Evolutionary conservation across 208 protist species (phyloP).

Genomic region (Angomonas ambiguus): DNA sequence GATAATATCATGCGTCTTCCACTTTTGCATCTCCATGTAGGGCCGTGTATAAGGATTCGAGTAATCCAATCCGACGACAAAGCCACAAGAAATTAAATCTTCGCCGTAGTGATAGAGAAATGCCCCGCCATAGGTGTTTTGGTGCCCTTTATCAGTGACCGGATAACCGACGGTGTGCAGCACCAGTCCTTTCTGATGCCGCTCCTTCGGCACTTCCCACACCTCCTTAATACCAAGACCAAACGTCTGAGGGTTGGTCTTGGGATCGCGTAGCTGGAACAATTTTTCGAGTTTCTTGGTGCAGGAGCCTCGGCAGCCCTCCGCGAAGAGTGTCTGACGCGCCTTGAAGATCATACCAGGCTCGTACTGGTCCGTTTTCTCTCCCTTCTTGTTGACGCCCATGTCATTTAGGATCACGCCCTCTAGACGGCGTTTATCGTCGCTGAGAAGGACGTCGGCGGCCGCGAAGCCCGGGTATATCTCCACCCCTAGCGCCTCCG

Average conservation of each 20-base stretch:
- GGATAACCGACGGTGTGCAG: slow-evolving; percentile 96
- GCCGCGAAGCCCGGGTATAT: slow-evolving; percentile 95
- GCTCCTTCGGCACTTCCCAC: slow-evolving; percentile 92
- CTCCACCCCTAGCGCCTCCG: slow-evolving; percentile 96
- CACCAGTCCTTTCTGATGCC: slow-evolving; percentile 86
- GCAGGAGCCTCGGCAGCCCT: slow-evolving; percentile 96
- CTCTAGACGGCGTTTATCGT: slow-evolving; percentile 35
- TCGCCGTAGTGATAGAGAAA: slow-evolving; percentile 97
- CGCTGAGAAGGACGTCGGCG: slow-evolving; percentile 67
- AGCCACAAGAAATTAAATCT: slow-evolving; percentile 88
- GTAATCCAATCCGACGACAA: slow-evolving; percentile 98
- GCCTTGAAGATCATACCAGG: slow-evolving; percentile 95
- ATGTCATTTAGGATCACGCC: slow-evolving; percentile 81
- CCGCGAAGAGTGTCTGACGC: slow-evolving; percentile 95
- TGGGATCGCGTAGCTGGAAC: slow-evolving; percentile 68
- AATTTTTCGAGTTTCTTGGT: slow-evolving; percentile 90
- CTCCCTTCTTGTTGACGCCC: slow-evolving; percentile 90
- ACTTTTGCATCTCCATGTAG: slow-evolving; percentile 96
- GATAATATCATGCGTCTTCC: slow-evolving; percentile 91
- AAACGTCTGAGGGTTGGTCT: slow-evolving; percentile 90
- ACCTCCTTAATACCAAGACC: slow-evolving; percentile 97
- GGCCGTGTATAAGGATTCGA: slow-evolving; percentile 94
- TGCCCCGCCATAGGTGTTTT: slow-evolving; percentile 94
- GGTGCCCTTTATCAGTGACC: slow-evolving; percentile 69
- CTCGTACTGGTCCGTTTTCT: slow-evolving; percentile 90